Evolutionary conservation across 768 basidiomycete genomes (phyloP).

Genomic region (Mycena metata): DNA sequence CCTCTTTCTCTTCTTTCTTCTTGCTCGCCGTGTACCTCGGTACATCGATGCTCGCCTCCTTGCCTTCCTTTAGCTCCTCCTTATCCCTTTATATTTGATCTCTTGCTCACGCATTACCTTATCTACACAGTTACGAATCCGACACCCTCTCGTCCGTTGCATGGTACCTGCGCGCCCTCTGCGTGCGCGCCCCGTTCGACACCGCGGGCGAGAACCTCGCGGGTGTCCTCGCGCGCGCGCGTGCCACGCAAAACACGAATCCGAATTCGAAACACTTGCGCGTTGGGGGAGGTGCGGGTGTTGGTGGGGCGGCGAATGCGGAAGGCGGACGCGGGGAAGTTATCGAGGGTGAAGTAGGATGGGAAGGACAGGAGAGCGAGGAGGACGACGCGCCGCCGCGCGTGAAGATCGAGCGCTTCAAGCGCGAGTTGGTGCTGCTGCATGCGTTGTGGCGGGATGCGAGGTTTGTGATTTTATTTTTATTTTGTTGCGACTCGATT

Average conservation of each 20-base stretch:
- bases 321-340: not conserved
- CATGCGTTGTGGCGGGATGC: slow-evolving; percentile 77
- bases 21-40: too few relatives aligned
- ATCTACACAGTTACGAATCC: slow-evolving; percentile 64
- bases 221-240: slow-evolving; percentile 74
- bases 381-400: slow-evolving; percentile 58
- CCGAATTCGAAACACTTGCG: not conserved
- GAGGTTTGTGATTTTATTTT: slow-evolving; percentile 35
- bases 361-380: slow-evolving; percentile 67
- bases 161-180: slow-evolving; percentile 93
- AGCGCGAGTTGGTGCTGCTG: slow-evolving; percentile 79
- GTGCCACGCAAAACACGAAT: slow-evolving; percentile 41
- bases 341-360: not conserved
- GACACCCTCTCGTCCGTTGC: slow-evolving; percentile 86
- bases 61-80: too few relatives aligned
- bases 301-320: too few relatives aligned
- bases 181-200: slow-evolving; percentile 87
- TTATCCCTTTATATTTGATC: too few relatives aligned
- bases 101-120: too few relatives aligned
- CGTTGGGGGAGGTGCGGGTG: too few relatives aligned
- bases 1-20: too few relatives aligned
- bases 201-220: slow-evolving; percentile 89
- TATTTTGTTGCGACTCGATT: too few relatives aligned
- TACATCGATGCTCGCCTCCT: too few relatives aligned
- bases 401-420: slow-evolving; percentile 72